These are phyloP conservation scores for Trametes maxima DNA, from an alignment of 768 basidiomycete species.

Conservation along the genomic window DNA sequence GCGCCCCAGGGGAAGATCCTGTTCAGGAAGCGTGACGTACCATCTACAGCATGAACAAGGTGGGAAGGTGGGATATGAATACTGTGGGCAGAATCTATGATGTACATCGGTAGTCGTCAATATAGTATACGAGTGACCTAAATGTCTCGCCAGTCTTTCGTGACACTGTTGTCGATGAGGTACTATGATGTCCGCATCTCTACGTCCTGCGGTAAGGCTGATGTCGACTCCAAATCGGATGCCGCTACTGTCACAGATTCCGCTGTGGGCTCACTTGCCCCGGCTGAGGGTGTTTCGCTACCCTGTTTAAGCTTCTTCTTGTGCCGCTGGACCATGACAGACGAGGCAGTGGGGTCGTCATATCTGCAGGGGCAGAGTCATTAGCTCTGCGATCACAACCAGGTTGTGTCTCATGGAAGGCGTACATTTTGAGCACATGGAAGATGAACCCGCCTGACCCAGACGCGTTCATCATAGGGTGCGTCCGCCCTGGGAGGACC, in stretches of 20 bases:
- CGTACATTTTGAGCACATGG: conserved; percentile 84
- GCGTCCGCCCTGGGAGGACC: conserved; percentile 93
- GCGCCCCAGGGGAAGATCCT: conserved; percentile 26
- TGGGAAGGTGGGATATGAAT: background rate
- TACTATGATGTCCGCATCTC: conserved; percentile 21
- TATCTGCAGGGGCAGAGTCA: conserved; percentile 42
- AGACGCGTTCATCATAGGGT: conserved; percentile 91
- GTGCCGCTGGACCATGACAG: conserved; percentile 51
- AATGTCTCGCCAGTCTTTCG: background rate
- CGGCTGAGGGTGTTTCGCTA: conserved; percentile 4
- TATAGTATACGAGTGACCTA: background rate
- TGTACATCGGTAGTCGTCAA: background rate
- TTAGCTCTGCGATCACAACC: background rate
- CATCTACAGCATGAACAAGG: background rate
- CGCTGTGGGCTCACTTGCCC: background rate
- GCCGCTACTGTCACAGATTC: background rate
- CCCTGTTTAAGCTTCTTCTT: conserved; percentile 41
- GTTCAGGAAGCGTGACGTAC: conserved; percentile 23
- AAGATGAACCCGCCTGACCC: conserved; percentile 89
- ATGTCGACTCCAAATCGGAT: background rate
- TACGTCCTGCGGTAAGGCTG: conserved; percentile 3
- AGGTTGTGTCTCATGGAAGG: background rate
- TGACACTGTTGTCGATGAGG: background rate
- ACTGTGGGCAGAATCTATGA: background rate
- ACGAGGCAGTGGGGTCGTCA: conserved; percentile 64